Base-by-base conservation (phyloP, 176 grass and related monocot species). In the Hordeum marinum region DNA sequence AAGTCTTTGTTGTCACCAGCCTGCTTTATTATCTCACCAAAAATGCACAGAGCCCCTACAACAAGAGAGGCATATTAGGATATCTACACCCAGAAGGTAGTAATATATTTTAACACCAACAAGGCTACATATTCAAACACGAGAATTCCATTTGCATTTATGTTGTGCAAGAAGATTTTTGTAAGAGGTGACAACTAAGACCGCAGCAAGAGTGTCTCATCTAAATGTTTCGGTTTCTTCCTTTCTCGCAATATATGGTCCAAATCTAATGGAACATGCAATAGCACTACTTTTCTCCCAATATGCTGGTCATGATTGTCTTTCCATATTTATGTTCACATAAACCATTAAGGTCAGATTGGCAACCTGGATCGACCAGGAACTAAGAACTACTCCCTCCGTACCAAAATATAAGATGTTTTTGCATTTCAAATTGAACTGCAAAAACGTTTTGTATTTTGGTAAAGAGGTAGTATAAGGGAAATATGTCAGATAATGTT, bases 21-120 rank as follows among this genome's bases (percentile, higher is more conserved):
- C 85, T 89, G 80, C 82, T 97, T 97, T 85, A 97, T 90, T 74
- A 98, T 90, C 86, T 98, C 96, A 66, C 87, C 96, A 89, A 95
- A 95, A 65, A 95, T 90, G 68, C 96, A 95, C 75, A 98, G 93
- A 32, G 96, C 93, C 70, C 93, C 93, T 98, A 87, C 7, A 31
- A 82, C 42, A 74, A 27, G 2, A 29, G 59, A 72, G 78, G 14
- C 29, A 57, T 76, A 89, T 87, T 31, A 87, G 36, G 76, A 82
- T 10, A 60, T 75, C 66, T 34, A 83, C 6, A 77, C 37, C 23
- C 26, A 75, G 27, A 75, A 21, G 17, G 46, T 39, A 86, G 26
- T 17, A 72, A 21, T 8, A 71, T 36, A 72, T 68, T 78, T 78
- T 15, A 58, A 21, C 35, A 43, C 17, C 50, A 29, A 64, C 14